Conservation (phyloP, 73 alveolate species). For the Paramecium octaurelia region DNA sequence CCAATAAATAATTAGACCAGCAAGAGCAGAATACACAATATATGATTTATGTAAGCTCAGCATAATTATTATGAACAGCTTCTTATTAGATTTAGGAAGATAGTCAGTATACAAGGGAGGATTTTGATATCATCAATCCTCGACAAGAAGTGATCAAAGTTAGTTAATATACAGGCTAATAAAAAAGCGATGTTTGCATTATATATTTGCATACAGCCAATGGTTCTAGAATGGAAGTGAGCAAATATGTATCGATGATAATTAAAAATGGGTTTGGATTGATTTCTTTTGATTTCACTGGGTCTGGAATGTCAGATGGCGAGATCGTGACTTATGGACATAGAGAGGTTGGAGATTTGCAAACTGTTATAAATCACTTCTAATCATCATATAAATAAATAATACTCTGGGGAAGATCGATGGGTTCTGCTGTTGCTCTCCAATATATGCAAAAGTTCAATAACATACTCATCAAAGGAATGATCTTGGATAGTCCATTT, state of each 20-base stretch:
- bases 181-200: neutral
- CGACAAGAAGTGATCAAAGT: neutral
- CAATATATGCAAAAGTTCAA: neutral
- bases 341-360: neutral
- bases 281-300: slow-evolving; percentile 8
- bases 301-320: slow-evolving; percentile 30
- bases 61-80: neutral
- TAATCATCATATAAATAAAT: neutral
- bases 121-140: slow-evolving; percentile 1
- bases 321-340: slow-evolving; percentile 20
- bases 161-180: neutral
- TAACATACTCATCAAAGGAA: neutral
- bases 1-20: slow-evolving; percentile 16
- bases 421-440: slow-evolving; percentile 32
- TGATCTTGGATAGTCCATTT: slow-evolving; percentile 33
- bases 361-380: neutral
- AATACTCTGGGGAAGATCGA: slow-evolving; percentile 41
- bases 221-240: slow-evolving; percentile 33
- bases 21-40: neutral
- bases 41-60: neutral
- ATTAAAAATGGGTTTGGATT: neutral
- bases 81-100: neutral
- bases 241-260: neutral
- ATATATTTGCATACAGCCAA: neutral
- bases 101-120: neutral